phyloP scores from a whole-genome alignment of 495 filamentous ascomycete species.

The Bacidia gigantensis region DNA sequence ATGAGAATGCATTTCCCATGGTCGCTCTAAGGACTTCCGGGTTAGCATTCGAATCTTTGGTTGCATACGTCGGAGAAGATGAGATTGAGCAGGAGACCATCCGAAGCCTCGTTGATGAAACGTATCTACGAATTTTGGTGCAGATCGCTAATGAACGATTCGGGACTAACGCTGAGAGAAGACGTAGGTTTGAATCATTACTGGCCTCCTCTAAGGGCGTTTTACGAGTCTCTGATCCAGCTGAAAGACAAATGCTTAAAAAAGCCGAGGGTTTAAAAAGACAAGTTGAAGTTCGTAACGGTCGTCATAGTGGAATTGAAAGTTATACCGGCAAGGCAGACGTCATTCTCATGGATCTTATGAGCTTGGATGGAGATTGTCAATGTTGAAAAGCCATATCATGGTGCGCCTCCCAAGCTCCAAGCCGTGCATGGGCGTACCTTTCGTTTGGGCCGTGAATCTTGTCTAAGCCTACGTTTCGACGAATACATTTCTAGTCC shows the following conservation, averaged over 20 bases:
- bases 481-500: constrained; percentile 26
- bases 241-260: constrained; percentile 40
- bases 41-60: constrained; percentile 60
- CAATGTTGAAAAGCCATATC: no score
- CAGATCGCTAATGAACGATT: constrained; percentile 65
- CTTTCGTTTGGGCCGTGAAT: neutral
- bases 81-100: constrained; percentile 19
- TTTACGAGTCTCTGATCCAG: no score
- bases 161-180: constrained; percentile 55
- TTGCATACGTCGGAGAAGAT: constrained; percentile 42
- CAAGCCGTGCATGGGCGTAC: no score
- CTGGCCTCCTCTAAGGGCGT: constrained; percentile 17
- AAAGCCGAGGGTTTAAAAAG: constrained; percentile 44
- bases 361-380: no score
- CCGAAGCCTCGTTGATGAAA: constrained; percentile 35
- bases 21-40: constrained; percentile 74
- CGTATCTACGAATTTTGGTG: constrained; percentile 50
- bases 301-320: no score
- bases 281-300: constrained; percentile 15
- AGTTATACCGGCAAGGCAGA: no score
- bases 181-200: constrained; percentile 43
- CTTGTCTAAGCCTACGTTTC: neutral
- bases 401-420: no score
- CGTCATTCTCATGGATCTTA: no score
- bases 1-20: constrained; percentile 44